Evolutionary conservation across 441 rosid genomes (phyloP), one percentile per base, ranked within the genome.

Genomic region (Adansonia gregorii): DNA sequence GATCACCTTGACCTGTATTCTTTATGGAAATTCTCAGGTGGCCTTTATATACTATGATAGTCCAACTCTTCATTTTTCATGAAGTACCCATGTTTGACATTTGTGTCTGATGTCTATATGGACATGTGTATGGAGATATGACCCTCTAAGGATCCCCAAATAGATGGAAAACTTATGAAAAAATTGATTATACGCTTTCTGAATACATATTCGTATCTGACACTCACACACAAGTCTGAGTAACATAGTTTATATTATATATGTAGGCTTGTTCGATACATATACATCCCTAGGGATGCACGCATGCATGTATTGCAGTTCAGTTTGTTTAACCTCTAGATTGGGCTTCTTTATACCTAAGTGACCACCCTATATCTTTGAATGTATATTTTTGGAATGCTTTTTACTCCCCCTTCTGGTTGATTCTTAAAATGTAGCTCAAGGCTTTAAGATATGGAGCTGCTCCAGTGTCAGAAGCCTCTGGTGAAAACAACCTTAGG

Each of bases 361-460:
- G 24, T 22, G 14, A 54, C 48, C 31, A 4, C 49, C 45, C 9
- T 52, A 27, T 71, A 35, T 31, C 74, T 43, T 71, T 52, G 27
- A 52, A n/a, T 43, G 15, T 31, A 67, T 39, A 64, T 43, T 14
- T 74, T 19, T 54, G 12, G 39, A n/a, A 66, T 49, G 35, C 49
- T 11, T 68, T 55, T 48, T 69, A 24, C 22, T 51, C 51, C 17
- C 27, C 39, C 31, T 55, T 66, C n/a, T 58, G 5, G 31, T 4
- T 72, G 45, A 71, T 76, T 63, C 59, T 61, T 68, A 67, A 74
- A 78, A 76, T 84, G 88, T 74, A 92, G 97, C 87, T 87, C 73
- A 92, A 90, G 82, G 97, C 97, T 58, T 84, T 90, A 81, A 89
- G 80, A 83, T 92, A 90, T 48, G 97, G 97, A 79, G 87, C 93